Conservation (phyloP, 1,284 basidiomycete species). For the Ustilago vetiveriae region DNA sequence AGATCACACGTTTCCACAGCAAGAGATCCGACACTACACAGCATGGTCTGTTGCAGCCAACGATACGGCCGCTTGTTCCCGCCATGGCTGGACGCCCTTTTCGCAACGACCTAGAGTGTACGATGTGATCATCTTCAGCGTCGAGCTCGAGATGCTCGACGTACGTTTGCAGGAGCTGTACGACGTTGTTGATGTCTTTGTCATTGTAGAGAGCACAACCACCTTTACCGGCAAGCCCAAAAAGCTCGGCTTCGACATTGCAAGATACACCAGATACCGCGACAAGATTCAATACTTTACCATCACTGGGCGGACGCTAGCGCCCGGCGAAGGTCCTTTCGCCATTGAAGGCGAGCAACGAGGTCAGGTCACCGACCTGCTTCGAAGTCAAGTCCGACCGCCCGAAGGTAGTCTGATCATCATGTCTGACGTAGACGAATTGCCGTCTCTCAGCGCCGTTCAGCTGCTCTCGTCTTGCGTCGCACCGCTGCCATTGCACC, state of each 20-base stretch:
- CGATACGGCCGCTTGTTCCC: conserved; percentile 69
- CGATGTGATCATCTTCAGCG: conserved; percentile 65
- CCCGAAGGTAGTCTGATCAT: conserved; percentile 70
- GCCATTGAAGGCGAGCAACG: conserved; percentile 30
- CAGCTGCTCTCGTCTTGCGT: conserved; percentile 74
- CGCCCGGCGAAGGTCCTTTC: conserved; percentile 17
- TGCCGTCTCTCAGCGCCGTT: conserved; percentile 73
- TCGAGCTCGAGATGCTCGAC: conserved; percentile 77
- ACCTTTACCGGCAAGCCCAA: conserved; percentile 44
- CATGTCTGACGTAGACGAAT: conserved; percentile 78
- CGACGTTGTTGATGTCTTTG: conserved; percentile 74
- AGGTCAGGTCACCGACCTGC: conserved; percentile 6
- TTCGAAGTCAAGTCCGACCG: conserved; percentile 6
- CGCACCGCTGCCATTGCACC: conserved; percentile 73
- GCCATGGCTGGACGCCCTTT: conserved; percentile 72
- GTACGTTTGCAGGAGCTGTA: conserved; percentile 76
- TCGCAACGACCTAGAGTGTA: conserved; percentile 12
- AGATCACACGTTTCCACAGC: conserved; percentile 22
- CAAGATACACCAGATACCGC: conserved; percentile 9
- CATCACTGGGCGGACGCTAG: conserved; percentile 16
- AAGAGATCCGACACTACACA: conserved; percentile 73
- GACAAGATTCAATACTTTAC: conserved; percentile 22
- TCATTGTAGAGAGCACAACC: conserved; percentile 75
- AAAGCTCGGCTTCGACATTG: conserved; percentile 12
- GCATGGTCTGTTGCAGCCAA: conserved; percentile 72